Evolutionary conservation across 352 stramenopile genomes (phyloP).

Genomic region (Globisporangium spinosum): DNA sequence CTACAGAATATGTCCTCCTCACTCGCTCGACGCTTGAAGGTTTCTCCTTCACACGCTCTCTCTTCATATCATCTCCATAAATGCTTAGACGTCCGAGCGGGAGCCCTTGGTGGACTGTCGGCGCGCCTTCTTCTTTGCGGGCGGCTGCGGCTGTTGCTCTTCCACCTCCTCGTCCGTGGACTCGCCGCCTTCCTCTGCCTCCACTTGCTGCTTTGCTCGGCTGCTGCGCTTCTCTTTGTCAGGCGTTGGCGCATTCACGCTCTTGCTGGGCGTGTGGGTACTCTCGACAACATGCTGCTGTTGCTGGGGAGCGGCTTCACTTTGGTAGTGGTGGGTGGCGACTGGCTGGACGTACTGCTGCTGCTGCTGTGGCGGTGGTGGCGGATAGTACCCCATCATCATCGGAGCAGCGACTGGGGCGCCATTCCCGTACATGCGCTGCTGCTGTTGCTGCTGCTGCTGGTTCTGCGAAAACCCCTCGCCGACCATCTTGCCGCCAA

Average conservation of each 20-base stretch:
- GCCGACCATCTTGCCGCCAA: conserved; percentile 18
- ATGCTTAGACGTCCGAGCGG: conserved; percentile 3
- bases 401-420: neutral
- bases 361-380: neutral
- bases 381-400: neutral
- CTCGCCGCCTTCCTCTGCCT: neutral
- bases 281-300: neutral
- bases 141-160: neutral
- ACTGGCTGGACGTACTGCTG: neutral
- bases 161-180: neutral
- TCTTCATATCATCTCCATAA: neutral
- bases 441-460: neutral
- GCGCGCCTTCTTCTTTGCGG: neutral
- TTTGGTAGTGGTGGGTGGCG: neutral
- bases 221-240: conserved; percentile 1
- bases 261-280: neutral
- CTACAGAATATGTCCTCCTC: neutral
- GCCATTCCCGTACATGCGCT: neutral
- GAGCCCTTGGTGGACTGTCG: neutral
- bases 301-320: neutral
- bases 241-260: neutral
- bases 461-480: conserved; percentile 1
- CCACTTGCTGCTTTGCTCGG: neutral
- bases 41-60: neutral
- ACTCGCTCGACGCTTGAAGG: neutral